These are phyloP conservation scores for Erythrophleum ivorense DNA, from an alignment of 331 rosid genomes.

Conservation along the genomic window DNA sequence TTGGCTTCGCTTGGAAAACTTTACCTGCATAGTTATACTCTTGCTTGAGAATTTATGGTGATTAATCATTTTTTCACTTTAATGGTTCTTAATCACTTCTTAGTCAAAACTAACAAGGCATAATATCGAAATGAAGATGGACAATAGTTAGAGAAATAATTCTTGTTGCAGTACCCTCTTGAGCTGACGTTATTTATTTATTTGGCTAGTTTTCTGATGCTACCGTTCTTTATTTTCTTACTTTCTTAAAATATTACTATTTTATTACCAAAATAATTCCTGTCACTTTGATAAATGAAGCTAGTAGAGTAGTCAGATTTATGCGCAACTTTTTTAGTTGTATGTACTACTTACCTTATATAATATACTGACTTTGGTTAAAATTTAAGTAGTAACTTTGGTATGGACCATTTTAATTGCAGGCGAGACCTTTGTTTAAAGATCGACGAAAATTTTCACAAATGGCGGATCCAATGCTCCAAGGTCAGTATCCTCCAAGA, in stretches of 20 bases:
- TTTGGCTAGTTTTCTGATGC: conserved; percentile 6
- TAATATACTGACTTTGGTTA: no score
- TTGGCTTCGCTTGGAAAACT: background rate
- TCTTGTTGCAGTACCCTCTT: conserved; percentile 3
- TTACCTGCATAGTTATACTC: conserved; percentile 1
- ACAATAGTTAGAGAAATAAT: conserved; percentile 9
- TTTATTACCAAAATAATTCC: background rate
- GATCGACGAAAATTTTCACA: conserved; percentile 76
- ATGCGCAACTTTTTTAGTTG: background rate
- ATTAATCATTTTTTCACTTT: conserved; percentile 7
- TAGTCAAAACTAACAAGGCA: background rate
- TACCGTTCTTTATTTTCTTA: background rate
- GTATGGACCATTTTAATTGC: conserved; percentile 39
- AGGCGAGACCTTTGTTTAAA: conserved; percentile 90
- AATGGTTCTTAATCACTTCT: conserved; percentile 1
- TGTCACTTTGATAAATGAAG: background rate
- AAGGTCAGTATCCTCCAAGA: conserved; percentile 85
- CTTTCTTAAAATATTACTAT: background rate
- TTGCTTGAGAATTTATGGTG: conserved; percentile 14
- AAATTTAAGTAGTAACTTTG: conserved; percentile 28
- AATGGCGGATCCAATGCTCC: conserved; percentile 93
- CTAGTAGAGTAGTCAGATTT: background rate
- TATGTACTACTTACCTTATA: background rate
- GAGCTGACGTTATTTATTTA: conserved; percentile 8
- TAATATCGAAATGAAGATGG: background rate